Percentiles rank a stretch among this genome's conserved stretches.
phyloP scores from a whole-genome alignment of 2,329 filamentous ascomycete species.

The Ophiostoma australiae region DNA sequence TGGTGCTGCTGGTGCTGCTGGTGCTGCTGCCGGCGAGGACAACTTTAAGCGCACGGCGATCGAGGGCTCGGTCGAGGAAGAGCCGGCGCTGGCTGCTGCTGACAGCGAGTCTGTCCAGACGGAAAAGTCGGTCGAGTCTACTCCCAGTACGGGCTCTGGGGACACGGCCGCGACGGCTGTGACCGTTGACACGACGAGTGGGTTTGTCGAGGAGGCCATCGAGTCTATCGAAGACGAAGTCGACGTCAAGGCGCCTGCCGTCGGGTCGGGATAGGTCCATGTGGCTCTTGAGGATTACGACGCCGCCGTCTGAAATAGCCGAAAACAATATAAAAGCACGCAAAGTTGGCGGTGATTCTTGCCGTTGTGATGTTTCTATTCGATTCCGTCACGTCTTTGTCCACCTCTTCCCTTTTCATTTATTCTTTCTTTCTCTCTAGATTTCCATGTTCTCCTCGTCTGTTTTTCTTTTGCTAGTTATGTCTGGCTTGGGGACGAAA shows the following conservation, averaged over 20 bases:
- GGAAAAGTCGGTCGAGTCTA: background rate
- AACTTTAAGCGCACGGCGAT: slow-evolving; percentile 50
- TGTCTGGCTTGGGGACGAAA: background rate
- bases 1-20: background rate
- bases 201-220: slow-evolving; percentile 15
- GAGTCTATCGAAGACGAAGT: slow-evolving; percentile 3
- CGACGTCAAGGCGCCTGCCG: background rate
- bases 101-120: background rate
- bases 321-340: background rate
- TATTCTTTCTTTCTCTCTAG: background rate
- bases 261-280: background rate
- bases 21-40: slow-evolving; percentile 30
- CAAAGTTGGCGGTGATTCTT: background rate
- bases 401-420: background rate
- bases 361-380: background rate
- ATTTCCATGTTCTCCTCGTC: background rate
- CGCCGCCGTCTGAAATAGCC: background rate
- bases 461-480: background rate
- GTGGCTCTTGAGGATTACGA: background rate
- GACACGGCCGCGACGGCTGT: background rate
- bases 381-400: no score
- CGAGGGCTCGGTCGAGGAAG: slow-evolving; percentile 49
- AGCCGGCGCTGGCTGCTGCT: slow-evolving; percentile 38
- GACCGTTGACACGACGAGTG: slow-evolving; percentile 29
- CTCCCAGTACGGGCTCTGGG: background rate